Conservation (phyloP, 352 stramenopile species). For the Globisporangium yorkense region DNA sequence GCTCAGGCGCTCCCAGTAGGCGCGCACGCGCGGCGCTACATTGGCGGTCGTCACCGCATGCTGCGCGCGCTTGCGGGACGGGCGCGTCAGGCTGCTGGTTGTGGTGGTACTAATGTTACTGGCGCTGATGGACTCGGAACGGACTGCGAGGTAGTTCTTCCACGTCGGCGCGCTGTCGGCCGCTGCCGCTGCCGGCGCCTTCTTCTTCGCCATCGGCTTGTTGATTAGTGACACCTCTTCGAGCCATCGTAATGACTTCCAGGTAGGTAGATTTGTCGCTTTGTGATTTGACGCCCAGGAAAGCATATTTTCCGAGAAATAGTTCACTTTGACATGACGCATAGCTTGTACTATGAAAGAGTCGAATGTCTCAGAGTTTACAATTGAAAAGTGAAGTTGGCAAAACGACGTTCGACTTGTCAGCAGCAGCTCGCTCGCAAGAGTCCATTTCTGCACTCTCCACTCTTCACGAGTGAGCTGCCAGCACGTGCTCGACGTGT, state of each 20-base stretch:
- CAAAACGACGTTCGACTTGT: too few species aligned
- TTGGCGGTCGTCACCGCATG: not conserved
- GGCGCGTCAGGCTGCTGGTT: not conserved
- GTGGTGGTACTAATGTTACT: not conserved
- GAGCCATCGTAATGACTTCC: not conserved
- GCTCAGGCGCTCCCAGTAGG: slow-evolving; percentile 66
- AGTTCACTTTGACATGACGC: too few species aligned
- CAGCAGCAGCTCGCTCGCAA: too few species aligned
- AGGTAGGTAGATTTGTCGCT: too few species aligned
- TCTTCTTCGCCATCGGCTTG: not conserved
- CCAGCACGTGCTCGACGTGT: too few species aligned
- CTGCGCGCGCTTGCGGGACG: slow-evolving; percentile 39
- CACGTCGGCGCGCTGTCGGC: slow-evolving; percentile 38
- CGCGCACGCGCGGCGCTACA: slow-evolving; percentile 25
- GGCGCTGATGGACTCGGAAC: slow-evolving; percentile 5
- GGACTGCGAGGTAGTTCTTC: slow-evolving; percentile 55
- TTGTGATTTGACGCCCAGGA: too few species aligned
- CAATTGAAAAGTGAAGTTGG: too few species aligned
- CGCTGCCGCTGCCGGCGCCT: not conserved
- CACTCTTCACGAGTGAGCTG: too few species aligned
- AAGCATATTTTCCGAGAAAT: too few species aligned
- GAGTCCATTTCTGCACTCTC: too few species aligned
- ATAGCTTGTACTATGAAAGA: too few species aligned
- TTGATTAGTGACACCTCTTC: not conserved
- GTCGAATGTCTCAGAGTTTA: too few species aligned